Evolutionary conservation across 148 eudicot genomes (phyloP), one percentile per base, ranked within the genome.

Genomic region (Rhododendron molle): DNA sequence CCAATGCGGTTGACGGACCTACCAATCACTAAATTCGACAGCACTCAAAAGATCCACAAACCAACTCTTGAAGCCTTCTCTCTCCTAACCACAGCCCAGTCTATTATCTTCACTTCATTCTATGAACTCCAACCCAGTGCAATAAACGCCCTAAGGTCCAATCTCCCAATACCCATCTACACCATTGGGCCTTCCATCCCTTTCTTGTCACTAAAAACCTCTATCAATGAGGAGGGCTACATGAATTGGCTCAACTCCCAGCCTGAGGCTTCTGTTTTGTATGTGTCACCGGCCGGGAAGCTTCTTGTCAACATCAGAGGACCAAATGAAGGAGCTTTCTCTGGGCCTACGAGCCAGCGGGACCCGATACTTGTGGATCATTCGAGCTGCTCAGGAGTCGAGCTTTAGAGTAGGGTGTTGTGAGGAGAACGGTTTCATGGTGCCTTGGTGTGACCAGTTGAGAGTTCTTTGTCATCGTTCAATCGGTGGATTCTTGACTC

Each of bases 51-150:
- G 5, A 40, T 49, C 20, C 32, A 10, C 52, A 21, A 28, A 47
- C 60, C 18, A 52, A 54, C 44, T 44, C 18, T 28, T 26, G 40
- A 78, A 15, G 77, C 26, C 26, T 11, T 83, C 50, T 62, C 86
- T 40, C 32, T 12, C 20, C 30, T 77, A 6, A 58, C 85, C 50
- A 83, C 50, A 44, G 76, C 83, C 14, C 83, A 78, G 7, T 78
- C 49, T 56, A 78, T 87, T 20, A 11, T 83, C 83, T 83, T 83
- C 60, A 38, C 83, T 67, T 73, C 88, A 16, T 46, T 78, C 38
- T 8, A 34, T 5, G 78, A 87, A 36, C 85, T 87, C 47, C 86
- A 87, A 23, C 49, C 74, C 8, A 49, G 23, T 4, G 72, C 50
- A n/a, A 47, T 78, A 47, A 9, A 49, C 5, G 78, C 83, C 9